Evolutionary conservation across 2,329 filamentous ascomycete genomes (phyloP), one percentile per base, ranked within the genome.

Genomic region (Aspergillus tanneri): DNA sequence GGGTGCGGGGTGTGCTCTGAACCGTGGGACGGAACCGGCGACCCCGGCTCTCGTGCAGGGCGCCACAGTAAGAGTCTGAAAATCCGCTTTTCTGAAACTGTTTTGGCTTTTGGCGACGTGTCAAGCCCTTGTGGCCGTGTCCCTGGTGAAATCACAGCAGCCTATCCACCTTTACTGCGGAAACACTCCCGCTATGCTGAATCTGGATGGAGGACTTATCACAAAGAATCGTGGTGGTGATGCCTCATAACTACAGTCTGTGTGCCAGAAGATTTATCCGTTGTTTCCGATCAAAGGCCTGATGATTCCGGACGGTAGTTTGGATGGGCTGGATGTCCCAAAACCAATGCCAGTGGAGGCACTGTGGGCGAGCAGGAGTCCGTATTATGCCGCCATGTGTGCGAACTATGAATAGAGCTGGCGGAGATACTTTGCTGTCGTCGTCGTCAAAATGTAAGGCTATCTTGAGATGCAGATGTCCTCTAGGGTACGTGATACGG

Each of bases 211-310:
- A 75, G 62, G 0, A 74, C 69, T 11, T 75, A 75, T 63, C 0
- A 71, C 72, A 37, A 75, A 74, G 37, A 64, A 74, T 3, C 67
- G 46, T 2, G 72, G 72, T 1, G 68, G 60, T 0, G 53, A 51
- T 1, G 62, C 43, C 40, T 75, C 72, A 37, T 75, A 75, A 52
- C 70, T 72, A 55, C 72, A 74, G 38, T 75, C 72, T 0, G 70
- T 75, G 38, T 75, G 72, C 72, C 72, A 75, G 0, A 67, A 24
- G 75, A 75, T 1, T 69, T 57, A 0, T 65, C 49, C 68, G 72
- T 73, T 1, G 72, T 75, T 49, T 75, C 72, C 0, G 69, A 72
- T 0, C 71, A 60, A 0, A n/a, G n/a, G 72, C 72, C 16, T 66
- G 68, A 22, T 68, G 61, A n/a, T n/a, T n/a, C n/a, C 25, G 46